phyloP scores from a whole-genome alignment of 1,284 basidiomycete genomes.

The Rhodofomes roseus region DNA sequence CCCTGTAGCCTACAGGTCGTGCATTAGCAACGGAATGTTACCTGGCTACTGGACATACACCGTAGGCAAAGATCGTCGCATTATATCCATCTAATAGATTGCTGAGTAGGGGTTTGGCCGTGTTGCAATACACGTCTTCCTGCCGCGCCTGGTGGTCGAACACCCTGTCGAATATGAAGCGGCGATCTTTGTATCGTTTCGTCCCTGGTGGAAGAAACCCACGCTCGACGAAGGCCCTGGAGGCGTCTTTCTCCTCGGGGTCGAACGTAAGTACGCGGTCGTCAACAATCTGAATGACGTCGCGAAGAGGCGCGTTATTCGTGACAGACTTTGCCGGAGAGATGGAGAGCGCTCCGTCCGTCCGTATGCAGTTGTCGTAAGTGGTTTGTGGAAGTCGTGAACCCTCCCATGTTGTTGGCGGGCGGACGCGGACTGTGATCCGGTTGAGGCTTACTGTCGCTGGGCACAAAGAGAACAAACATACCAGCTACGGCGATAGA shows the following conservation, averaged over 20 bases:
- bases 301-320: constrained; percentile 56
- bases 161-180: constrained; percentile 94
- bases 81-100: constrained; percentile 93
- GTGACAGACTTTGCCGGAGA: constrained; percentile 50
- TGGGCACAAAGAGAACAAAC: constrained; percentile 19
- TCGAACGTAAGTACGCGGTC: constrained; percentile 94
- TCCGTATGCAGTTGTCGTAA: constrained; percentile 68
- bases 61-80: constrained; percentile 95
- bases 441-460: constrained; percentile 9
- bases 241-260: constrained; percentile 81
- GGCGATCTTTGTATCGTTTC: constrained; percentile 87
- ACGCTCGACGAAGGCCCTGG: constrained; percentile 71
- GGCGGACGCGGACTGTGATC: constrained; percentile 80
- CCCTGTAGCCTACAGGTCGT: constrained; percentile 78
- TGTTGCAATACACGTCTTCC: constrained; percentile 82
- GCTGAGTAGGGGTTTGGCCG: constrained; percentile 78
- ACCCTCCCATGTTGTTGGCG: constrained; percentile 81
- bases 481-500: constrained; percentile 84
- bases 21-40: not conserved
- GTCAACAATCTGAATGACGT: constrained; percentile 77
- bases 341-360: constrained; percentile 75
- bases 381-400: constrained; percentile 72
- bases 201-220: constrained; percentile 82
- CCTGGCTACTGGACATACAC: constrained; percentile 56
- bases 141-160: constrained; percentile 80